phyloP scores from a whole-genome alignment of 306 rosid genomes.

The Crotalaria pallida region DNA sequence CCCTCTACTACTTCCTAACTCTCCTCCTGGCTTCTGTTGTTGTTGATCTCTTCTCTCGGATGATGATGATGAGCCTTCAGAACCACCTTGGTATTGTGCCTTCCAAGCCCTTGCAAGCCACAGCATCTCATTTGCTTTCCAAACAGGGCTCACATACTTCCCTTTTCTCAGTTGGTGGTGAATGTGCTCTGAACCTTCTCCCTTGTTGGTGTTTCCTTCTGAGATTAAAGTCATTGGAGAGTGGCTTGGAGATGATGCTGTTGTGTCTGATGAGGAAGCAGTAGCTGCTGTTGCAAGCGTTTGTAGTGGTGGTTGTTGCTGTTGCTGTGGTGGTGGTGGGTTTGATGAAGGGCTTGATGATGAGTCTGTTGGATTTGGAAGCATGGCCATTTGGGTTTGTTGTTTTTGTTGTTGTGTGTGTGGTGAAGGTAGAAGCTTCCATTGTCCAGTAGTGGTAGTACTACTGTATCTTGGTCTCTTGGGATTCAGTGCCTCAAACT shows the following conservation, averaged over 20 bases:
- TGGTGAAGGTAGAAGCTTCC: slow-evolving; percentile 83
- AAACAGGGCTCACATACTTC: slow-evolving; percentile 90
- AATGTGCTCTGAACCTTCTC: slow-evolving; percentile 39
- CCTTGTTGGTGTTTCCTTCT: slow-evolving; percentile 40
- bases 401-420: slow-evolving; percentile 46
- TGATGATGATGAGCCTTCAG: slow-evolving; percentile 22
- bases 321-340: slow-evolving; percentile 13
- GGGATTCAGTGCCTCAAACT: slow-evolving; percentile 53
- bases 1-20: slow-evolving; percentile 35
- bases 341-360: slow-evolving; percentile 73
- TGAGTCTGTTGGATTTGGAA: slow-evolving; percentile 29
- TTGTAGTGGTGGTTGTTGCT: slow-evolving; percentile 20
- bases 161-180: slow-evolving; percentile 79
- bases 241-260: slow-evolving; percentile 66
- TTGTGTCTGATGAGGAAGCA: slow-evolving; percentile 74
- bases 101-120: slow-evolving; percentile 93
- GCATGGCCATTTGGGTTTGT: slow-evolving; percentile 41
- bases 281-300: slow-evolving; percentile 9
- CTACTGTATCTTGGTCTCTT: slow-evolving; percentile 65
- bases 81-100: slow-evolving; percentile 56
- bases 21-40: slow-evolving; percentile 23
- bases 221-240: slow-evolving; percentile 49
- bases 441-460: slow-evolving; percentile 59
- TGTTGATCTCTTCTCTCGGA: slow-evolving; percentile 40
- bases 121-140: slow-evolving; percentile 95